Base-by-base conservation (phyloP, 2,329 filamentous ascomycete species). In the Fusarium sp. region DNA sequence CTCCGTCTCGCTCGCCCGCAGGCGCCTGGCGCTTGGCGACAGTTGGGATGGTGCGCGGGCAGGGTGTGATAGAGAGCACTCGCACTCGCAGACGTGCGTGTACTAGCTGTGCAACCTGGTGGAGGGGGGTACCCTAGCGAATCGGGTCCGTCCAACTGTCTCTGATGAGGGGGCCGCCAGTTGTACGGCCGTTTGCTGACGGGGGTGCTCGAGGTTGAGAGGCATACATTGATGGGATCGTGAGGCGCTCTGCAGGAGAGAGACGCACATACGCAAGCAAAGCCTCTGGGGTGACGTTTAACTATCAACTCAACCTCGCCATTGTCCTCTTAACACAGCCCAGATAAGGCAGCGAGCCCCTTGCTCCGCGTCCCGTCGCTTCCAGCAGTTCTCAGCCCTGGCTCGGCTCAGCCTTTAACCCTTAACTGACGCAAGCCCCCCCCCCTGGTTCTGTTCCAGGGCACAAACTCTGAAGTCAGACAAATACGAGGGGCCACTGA, bases 1-100 rank as follows among this genome's bases (percentile, higher is more conserved):
- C 34, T 56, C 64, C 40, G 36, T 36, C 58, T 59, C 50, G 46
- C 38, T 62, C 33, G 18, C 49, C 29, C 49, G 16, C 49, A 54
- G 62, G 68, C 68, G 68, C 55, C 58, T 70, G 58, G 68, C 68
- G 68, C 68, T 70, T 70, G 68, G 61, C 64, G 67, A 68, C 64
- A 70, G 64, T 49, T 70, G 61, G 50, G 67, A 59, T 70, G 68
- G 68, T 70, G 68, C 62, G 64, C 31, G 58, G 54, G 57, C 50
- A 62, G 57, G 63, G 64, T 55, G 64, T 68, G 61, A 62, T 54
- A 27, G 54, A 62, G 56, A 33, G 54, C 42, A 66, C 58, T 59
- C 34, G 38, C 61, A 51, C 58, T 59, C 34, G 44, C 61, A 51
- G 46, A 53, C 23, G 49, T 65, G 54, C 27, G 49, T 65, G 54